A percentile compares a stretch with the other conserved stretches of the same genome.
Conservation (phyloP, 768 basidiomycete genomes). For the Tephrocybe sp. region DNA sequence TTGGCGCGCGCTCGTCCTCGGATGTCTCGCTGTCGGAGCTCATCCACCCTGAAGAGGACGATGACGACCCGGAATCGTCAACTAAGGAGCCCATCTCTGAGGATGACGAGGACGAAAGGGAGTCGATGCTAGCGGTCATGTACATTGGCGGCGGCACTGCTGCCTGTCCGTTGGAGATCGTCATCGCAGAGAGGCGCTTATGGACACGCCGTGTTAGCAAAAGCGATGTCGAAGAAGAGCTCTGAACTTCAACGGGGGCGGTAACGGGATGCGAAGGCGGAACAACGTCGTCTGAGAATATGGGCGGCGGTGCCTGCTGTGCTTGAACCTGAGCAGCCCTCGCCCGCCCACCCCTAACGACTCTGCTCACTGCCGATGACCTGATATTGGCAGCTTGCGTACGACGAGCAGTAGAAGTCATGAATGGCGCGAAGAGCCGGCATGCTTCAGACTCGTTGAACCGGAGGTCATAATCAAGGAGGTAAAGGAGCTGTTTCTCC, state of each 20-base stretch:
- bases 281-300: constrained; percentile 37
- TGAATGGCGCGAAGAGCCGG: constrained; percentile 68
- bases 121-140: constrained; percentile 42
- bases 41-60: constrained; percentile 53
- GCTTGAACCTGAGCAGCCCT: constrained; percentile 43
- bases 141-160: constrained; percentile 38
- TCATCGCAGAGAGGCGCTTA: constrained; percentile 52
- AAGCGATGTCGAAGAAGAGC: constrained; percentile 49
- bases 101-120: constrained; percentile 38
- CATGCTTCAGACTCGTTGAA: constrained; percentile 85
- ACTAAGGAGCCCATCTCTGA: constrained; percentile 65
- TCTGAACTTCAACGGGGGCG: constrained; percentile 33
- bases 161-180: constrained; percentile 30
- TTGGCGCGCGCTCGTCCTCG: constrained; percentile 33
- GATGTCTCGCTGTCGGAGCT: constrained; percentile 53
- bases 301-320: constrained; percentile 41
- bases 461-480: constrained; percentile 91
- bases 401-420: constrained; percentile 30
- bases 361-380: constrained; percentile 50
- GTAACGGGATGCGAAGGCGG: constrained; percentile 35
- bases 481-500: constrained; percentile 93
- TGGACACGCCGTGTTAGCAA: constrained; percentile 38
- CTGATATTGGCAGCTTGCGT: constrained; percentile 38
- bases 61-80: constrained; percentile 64
- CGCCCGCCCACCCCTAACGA: constrained; percentile 49